Conservation (phyloP, 495 filamentous ascomycete genomes). For the Wilcoxina mikolae region DNA sequence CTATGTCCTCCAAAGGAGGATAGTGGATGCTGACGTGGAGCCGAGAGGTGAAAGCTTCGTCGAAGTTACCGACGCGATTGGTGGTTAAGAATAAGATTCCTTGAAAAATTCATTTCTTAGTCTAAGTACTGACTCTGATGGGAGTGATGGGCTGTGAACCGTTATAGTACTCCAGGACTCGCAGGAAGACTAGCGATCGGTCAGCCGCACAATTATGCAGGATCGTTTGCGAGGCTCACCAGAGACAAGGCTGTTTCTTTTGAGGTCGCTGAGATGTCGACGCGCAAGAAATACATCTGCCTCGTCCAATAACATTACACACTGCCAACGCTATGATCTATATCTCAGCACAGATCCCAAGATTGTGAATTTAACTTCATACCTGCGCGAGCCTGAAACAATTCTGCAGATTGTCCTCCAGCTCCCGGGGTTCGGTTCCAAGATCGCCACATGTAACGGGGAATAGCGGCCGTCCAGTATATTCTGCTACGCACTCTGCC, state of each 20-base stretch:
- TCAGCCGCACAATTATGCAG: no score
- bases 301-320: no score
- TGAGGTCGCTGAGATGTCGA: slow-evolving; percentile 36
- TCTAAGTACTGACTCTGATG: not conserved
- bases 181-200: slow-evolving; percentile 27
- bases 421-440: slow-evolving; percentile 47
- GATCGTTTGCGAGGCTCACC: no score
- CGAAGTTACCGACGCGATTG: slow-evolving; percentile 49
- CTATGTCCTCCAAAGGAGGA: slow-evolving; percentile 25
- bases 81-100: slow-evolving; percentile 70
- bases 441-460: slow-evolving; percentile 26
- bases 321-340: no score
- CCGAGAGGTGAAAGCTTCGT: slow-evolving; percentile 45
- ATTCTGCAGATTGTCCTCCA: slow-evolving; percentile 52
- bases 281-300: slow-evolving; percentile 55
- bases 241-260: slow-evolving; percentile 35
- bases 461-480: slow-evolving; percentile 6
- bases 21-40: slow-evolving; percentile 42
- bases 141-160: slow-evolving; percentile 19
- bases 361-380: no score
- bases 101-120: slow-evolving; percentile 38
- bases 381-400: slow-evolving; percentile 57
- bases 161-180: slow-evolving; percentile 43
- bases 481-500: slow-evolving; percentile 13
- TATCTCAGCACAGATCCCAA: no score